Evolutionary conservation across 2,329 filamentous ascomycete genomes (phyloP), one percentile per base, ranked within the genome.

Genomic region (Dothideomycetes sp.): DNA sequence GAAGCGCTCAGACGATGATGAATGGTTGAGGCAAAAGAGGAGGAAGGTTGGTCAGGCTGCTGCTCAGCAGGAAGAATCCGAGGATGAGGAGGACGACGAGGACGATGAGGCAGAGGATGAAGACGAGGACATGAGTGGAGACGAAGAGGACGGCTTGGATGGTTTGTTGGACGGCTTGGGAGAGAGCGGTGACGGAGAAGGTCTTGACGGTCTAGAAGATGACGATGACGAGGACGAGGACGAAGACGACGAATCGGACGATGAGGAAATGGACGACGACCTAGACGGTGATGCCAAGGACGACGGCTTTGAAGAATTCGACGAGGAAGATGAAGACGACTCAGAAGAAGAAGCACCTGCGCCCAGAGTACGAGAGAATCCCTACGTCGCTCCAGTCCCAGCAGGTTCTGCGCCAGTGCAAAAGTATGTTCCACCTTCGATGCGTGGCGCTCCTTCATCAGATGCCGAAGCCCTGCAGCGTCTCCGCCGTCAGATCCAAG

Each of bases 391-490:
- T 3, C 89, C 89, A 7, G 63, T 70, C 7, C 36, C 55, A 3
- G 48, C 63, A 18, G 33, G 47, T 19, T 18, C 32, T 23, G 54
- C 57, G 12, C 59, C 65, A 28, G 57, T 67, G 13, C 67, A 70
- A 5, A 94, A 93, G 73, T 98, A 98, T 53, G 73, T 95, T 3
- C 89, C 91, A 1, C 91, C 89, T 3, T 94, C 88, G 1, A 65
- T 91, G 39, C 76, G 87, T 33, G 79, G 73, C 50, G 65, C 72
- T 23, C 63, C 74, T 3, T 69, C 73, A 1, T 75, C 77, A 0
- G 79, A 84, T 48, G 71, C 74, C 1, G 83, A 93, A 57, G 67
- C 73, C 29, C 67, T 83, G 33, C 69, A 70, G 10, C 78, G 82
- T 27, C 66, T 98, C 35, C 78, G 79, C 44, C 78, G 85, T 47